phyloP scores from a whole-genome alignment of 441 rosid species.

The Bocquillonia castaneifolia region DNA sequence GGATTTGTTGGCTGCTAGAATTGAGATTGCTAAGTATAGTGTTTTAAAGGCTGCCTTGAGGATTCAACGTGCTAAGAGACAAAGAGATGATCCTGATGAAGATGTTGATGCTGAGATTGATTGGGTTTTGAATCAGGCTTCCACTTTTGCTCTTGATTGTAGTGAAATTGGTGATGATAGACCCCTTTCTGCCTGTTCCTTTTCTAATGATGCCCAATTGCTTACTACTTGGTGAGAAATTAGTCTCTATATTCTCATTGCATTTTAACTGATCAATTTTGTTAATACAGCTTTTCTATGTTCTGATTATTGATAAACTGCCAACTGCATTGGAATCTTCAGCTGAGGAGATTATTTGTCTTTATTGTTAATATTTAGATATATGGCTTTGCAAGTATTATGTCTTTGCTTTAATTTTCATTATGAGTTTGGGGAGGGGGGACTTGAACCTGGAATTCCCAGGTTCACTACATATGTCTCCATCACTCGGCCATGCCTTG shows the following conservation, averaged over 20 bases:
- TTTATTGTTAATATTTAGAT: too few relatives aligned
- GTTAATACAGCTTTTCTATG: too few relatives aligned
- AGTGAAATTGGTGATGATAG: slow-evolving; percentile 86
- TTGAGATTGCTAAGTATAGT: slow-evolving; percentile 65
- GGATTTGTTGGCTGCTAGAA: slow-evolving; percentile 64
- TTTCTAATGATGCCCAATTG: slow-evolving; percentile 61
- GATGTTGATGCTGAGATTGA: slow-evolving; percentile 78
- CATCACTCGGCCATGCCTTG: too few relatives aligned
- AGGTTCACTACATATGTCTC: too few relatives aligned
- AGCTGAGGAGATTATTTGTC: too few relatives aligned
- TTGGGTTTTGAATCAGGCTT: slow-evolving; percentile 61
- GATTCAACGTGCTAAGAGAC: slow-evolving; percentile 60
- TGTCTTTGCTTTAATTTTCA: too few relatives aligned
- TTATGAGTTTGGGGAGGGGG: too few relatives aligned
- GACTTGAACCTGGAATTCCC: too few relatives aligned
- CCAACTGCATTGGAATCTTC: too few relatives aligned
- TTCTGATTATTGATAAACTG: too few relatives aligned
- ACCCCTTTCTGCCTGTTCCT: slow-evolving; percentile 86
- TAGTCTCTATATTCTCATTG: neutral
- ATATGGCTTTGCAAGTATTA: too few relatives aligned
- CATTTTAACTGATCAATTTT: neutral
- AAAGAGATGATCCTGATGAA: slow-evolving; percentile 89
- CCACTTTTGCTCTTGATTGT: slow-evolving; percentile 62
- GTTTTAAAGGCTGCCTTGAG: slow-evolving; percentile 59
- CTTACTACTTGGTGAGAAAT: slow-evolving; percentile 67